Base-by-base conservation (phyloP, 441 rosid species). In the Geranium incanum region DNA sequence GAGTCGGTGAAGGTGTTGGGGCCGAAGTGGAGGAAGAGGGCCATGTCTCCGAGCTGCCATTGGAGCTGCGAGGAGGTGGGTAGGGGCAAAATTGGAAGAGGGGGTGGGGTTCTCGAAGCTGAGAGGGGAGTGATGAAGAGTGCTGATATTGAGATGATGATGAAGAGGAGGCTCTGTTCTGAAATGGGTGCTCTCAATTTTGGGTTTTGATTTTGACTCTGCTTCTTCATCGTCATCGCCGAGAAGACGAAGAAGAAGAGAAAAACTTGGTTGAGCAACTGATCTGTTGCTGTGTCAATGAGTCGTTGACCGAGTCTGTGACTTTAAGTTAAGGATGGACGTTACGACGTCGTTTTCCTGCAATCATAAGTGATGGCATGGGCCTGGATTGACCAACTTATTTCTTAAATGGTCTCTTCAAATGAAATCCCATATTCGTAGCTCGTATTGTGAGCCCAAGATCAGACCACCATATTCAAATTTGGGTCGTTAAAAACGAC, bases 1-100 rank as follows among this genome's bases (percentile, higher is more conserved):
- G 93, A 82, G 79, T 90, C 77, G 2, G 95, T 89, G 85, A 87
- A 91, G 28, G 97, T 94, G 81, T 91, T 91, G 77, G 88, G 74
- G 11, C 97, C 97, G 69, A 94, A 91, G 74, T 91, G 97, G 80
- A 94, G 80, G 78, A 94, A 89, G 71, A 94, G 75, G 19, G 92
- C 84, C 90, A 86, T 85, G 41, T 89, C 75, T 72, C 81, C 69
- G 72, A 86, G 82, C 77, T 91, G 97, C 97, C 96, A 91, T 82
- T 83, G 85, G 75, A 94, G 91, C 84, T 94, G 98, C 60, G 79
- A 38, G 0, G 89, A 81, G 3, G 93, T 77, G n/a, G 97, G 97
- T 57, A 93, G 64, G 69, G 97, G 97, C 16, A 89, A 67, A 68
- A 93, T 78, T 16, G 98, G 98, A 73, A 89, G 89, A 66, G 97